These are phyloP conservation scores for Calendula officinalis DNA, from an alignment of 129 eudicot genomes.

Conservation along the genomic window DNA sequence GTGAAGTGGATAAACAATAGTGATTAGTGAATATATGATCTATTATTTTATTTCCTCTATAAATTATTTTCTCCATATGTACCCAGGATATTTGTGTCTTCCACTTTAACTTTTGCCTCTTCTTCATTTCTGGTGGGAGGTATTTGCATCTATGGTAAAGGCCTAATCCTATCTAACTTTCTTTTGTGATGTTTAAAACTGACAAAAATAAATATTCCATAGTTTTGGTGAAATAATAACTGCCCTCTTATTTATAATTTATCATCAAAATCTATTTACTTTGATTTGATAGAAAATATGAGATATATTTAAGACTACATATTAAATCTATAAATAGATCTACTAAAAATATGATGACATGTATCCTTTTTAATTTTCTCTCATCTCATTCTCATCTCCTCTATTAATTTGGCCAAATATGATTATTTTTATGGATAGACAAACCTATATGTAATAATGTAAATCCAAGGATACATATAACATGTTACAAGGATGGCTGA, in stretches of 20 bases:
- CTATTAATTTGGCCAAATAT: too few relatives aligned
- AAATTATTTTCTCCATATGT: background rate
- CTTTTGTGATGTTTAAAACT: slow-evolving; percentile 26
- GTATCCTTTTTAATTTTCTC: too few relatives aligned
- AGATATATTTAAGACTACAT: too few relatives aligned
- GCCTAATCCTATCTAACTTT: slow-evolving; percentile 13
- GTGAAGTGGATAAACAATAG: background rate
- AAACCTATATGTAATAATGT: too few relatives aligned
- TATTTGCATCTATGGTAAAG: slow-evolving; percentile 9
- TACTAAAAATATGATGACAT: too few relatives aligned
- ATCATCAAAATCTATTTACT: background rate
- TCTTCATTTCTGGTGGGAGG: background rate
- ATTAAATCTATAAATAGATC: too few relatives aligned
- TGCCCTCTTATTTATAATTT: background rate
- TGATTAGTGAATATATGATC: background rate
- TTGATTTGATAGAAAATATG: too few relatives aligned
- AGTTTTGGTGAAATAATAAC: slow-evolving; percentile 3
- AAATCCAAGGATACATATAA: too few relatives aligned
- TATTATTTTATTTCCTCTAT: background rate
- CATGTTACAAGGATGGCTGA: too few relatives aligned
- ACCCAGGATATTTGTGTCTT: background rate
- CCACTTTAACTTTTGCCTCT: background rate
- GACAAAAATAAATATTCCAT: background rate
- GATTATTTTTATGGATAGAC: too few relatives aligned
- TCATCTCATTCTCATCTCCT: background rate